Evolutionary conservation across 495 filamentous ascomycete genomes (phyloP).

Genomic region (Hypoxylon lienhwacheense): DNA sequence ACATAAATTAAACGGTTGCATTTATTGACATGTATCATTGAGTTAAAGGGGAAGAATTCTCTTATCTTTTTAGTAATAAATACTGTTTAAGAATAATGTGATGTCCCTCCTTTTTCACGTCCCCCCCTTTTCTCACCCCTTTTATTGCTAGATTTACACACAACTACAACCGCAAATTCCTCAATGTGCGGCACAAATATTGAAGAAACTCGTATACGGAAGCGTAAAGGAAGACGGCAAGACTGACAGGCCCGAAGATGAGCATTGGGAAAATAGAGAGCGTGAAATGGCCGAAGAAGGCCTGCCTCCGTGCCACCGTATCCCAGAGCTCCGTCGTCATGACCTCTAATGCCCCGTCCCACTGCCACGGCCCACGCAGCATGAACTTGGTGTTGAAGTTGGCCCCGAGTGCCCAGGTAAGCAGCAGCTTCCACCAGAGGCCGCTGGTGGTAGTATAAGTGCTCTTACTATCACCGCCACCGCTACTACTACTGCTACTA

Average conservation of each 20-base stretch:
- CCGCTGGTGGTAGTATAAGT: background rate
- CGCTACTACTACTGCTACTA: background rate
- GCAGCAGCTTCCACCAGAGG: conserved; percentile 36
- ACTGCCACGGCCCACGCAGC: conserved; percentile 44
- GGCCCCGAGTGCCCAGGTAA: conserved; percentile 45
- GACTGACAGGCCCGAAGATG: conserved; percentile 38
- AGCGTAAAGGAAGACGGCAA: conserved; percentile 26
- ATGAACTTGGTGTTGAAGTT: conserved; percentile 49
- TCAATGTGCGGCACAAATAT: background rate
- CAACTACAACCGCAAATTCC: too few relatives aligned
- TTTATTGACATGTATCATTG: too few relatives aligned
- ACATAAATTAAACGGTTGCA: background rate
- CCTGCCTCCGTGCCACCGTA: conserved; percentile 34
- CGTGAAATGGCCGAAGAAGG: conserved; percentile 37
- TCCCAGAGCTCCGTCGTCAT: conserved; percentile 45
- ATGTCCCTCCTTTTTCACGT: too few relatives aligned
- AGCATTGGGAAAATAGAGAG: conserved; percentile 38
- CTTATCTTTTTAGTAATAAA: too few relatives aligned
- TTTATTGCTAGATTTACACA: background rate
- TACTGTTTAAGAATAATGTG: too few relatives aligned
- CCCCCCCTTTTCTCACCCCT: background rate
- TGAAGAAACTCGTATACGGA: conserved; percentile 6
- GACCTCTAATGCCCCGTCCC: conserved; percentile 42
- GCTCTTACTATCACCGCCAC: conserved; percentile 5
- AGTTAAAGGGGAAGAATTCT: too few relatives aligned